Evolutionary conservation across 2,329 filamentous ascomycete species (phyloP).

Genomic region (Neofusicoccum parvum): DNA sequence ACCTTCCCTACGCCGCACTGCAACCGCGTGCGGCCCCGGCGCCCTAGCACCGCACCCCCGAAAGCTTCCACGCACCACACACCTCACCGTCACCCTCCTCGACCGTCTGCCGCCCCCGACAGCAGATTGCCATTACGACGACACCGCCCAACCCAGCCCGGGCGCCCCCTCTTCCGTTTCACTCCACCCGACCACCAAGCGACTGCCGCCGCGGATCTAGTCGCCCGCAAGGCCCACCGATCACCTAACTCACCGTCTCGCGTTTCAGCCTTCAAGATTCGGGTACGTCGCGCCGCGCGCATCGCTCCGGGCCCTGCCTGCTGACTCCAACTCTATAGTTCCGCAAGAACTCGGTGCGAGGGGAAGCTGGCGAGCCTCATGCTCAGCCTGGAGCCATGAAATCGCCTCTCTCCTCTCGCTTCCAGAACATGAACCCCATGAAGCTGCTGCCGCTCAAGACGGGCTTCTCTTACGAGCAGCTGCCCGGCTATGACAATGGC

Average conservation of each 20-base stretch:
- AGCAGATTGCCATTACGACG: slow-evolving; percentile 22
- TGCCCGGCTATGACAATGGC: slow-evolving; percentile 44
- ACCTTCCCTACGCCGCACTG: slow-evolving; percentile 15
- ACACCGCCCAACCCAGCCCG: slow-evolving; percentile 13
- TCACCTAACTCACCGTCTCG: slow-evolving; percentile 25
- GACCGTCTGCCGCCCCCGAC: slow-evolving; percentile 19
- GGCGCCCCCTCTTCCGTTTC: slow-evolving; percentile 19
- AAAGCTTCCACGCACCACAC: slow-evolving; percentile 20
- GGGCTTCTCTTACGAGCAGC: slow-evolving; percentile 50
- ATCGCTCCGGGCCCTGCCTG: slow-evolving; percentile 4
- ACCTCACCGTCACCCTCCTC: slow-evolving; percentile 15
- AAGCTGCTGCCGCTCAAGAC: slow-evolving; percentile 45
- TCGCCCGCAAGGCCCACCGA: slow-evolving; percentile 22
- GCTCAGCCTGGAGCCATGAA: slow-evolving; percentile 23
- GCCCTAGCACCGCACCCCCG: slow-evolving; percentile 19
- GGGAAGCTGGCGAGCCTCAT: slow-evolving; percentile 26
- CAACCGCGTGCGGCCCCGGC: slow-evolving; percentile 19
- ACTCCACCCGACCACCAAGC: slow-evolving; percentile 13
- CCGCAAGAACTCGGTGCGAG: slow-evolving; percentile 22
- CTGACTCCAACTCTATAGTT: slow-evolving; percentile 11
- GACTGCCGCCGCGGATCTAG: slow-evolving; percentile 25
- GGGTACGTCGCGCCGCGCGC: slow-evolving; percentile 9
- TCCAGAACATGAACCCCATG: slow-evolving; percentile 48
- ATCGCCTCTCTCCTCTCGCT: slow-evolving; percentile 24
- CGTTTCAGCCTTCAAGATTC: slow-evolving; percentile 22